A percentile compares a stretch with the other conserved stretches of the same genome.
Evolutionary conservation across 179 eudicot species (phyloP).

Genomic region (Nepenthes alata): DNA sequence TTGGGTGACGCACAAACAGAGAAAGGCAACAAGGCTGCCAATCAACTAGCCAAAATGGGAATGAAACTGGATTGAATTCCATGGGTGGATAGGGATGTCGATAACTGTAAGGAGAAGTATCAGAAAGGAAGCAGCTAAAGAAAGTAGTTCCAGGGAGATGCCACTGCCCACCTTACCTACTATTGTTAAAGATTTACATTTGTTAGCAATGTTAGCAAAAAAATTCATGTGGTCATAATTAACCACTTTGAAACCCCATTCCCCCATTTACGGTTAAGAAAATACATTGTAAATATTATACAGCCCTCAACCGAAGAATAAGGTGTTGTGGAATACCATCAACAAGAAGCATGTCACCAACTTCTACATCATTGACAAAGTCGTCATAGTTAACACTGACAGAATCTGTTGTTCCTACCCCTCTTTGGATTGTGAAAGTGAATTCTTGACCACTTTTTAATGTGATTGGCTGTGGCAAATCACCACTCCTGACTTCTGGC

Average conservation of each 20-base stretch:
- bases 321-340: constrained; percentile 37
- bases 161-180: too few species aligned
- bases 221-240: too few species aligned
- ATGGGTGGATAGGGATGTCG: neutral
- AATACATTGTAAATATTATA: neutral
- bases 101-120: neutral
- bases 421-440: constrained; percentile 65
- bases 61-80: neutral
- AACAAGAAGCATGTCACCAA: constrained; percentile 69
- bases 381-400: constrained; percentile 80
- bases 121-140: too few species aligned
- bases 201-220: too few species aligned
- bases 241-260: too few species aligned
- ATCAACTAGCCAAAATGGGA: neutral
- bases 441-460: constrained; percentile 49
- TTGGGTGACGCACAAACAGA: too few species aligned
- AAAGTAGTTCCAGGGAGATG: too few species aligned
- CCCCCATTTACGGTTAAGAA: too few species aligned
- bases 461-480: constrained; percentile 62
- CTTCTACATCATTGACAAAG: constrained; percentile 71
- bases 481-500: constrained; percentile 84
- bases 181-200: too few species aligned
- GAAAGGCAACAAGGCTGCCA: too few species aligned
- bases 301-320: neutral
- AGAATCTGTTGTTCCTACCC: constrained; percentile 52